Evolutionary conservation across 768 basidiomycete species (phyloP).

Genomic region (Xerocomellus intermedius): DNA sequence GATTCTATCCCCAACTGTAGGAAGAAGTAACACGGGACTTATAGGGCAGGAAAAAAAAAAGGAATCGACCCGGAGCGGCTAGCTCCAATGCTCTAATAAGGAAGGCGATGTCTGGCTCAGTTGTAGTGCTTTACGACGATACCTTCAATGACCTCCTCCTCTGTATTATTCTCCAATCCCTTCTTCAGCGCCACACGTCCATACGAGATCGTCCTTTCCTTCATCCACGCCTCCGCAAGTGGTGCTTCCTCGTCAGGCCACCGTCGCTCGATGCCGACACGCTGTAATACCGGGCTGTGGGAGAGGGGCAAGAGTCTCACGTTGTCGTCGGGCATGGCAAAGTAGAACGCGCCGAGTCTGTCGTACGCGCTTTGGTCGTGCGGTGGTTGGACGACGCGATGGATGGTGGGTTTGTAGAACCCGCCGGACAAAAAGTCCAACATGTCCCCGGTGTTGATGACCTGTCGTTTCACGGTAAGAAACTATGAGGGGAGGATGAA

Average conservation of each 20-base stretch:
- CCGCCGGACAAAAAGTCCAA: slow-evolving; percentile 59
- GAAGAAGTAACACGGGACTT: too few species aligned
- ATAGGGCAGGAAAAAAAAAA: too few species aligned
- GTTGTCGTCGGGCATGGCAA: slow-evolving; percentile 50
- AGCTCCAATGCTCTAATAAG: neutral
- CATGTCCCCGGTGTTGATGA: slow-evolving; percentile 59
- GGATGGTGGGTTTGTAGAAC: slow-evolving; percentile 56
- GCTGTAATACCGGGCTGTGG: slow-evolving; percentile 49
- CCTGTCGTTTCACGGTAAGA: slow-evolving; percentile 31
- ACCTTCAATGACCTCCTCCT: slow-evolving; percentile 55
- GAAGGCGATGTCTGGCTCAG: slow-evolving; percentile 19
- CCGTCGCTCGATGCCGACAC: slow-evolving; percentile 38
- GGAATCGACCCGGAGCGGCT: too few species aligned
- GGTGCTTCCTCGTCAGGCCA: slow-evolving; percentile 42
- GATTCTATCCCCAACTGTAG: too few species aligned
- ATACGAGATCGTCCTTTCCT: slow-evolving; percentile 48
- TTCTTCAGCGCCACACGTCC: slow-evolving; percentile 44
- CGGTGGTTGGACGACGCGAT: slow-evolving; percentile 60
- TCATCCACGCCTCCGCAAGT: slow-evolving; percentile 51
- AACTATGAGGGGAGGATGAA: neutral
- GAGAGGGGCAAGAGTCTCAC: slow-evolving; percentile 43
- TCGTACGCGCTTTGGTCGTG: slow-evolving; percentile 45
- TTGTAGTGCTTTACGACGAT: slow-evolving; percentile 59
- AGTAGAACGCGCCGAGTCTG: slow-evolving; percentile 58
- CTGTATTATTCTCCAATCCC: slow-evolving; percentile 40